These are phyloP conservation scores for Petunia axillaris DNA, from an alignment of 257 asterid species.

Conservation along the genomic window DNA sequence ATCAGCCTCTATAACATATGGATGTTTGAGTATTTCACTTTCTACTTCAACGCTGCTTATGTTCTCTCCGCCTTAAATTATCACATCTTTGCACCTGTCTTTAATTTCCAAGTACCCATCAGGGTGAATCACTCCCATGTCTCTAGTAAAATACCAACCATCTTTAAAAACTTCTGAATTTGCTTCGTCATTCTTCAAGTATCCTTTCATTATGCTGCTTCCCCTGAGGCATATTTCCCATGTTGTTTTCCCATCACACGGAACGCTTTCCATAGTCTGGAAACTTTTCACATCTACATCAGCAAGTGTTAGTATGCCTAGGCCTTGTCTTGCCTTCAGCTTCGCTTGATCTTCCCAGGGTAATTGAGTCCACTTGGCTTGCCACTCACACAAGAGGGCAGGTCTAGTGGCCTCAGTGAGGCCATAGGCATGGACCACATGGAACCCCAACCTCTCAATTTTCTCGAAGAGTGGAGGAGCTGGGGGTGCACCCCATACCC, in stretches of 20 bases:
- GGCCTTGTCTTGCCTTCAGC: slow-evolving; percentile 76
- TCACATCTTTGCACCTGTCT: slow-evolving; percentile 20
- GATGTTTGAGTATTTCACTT: slow-evolving; percentile 55
- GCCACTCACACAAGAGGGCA: slow-evolving; percentile 85
- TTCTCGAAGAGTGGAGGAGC: slow-evolving; percentile 62
- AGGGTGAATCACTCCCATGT: slow-evolving; percentile 10
- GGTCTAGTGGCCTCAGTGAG: slow-evolving; percentile 95
- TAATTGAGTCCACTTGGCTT: slow-evolving; percentile 54
- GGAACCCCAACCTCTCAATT: slow-evolving; percentile 68
- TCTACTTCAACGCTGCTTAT: slow-evolving; percentile 91
- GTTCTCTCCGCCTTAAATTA: slow-evolving; percentile 72
- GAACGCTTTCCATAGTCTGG: slow-evolving; percentile 63
- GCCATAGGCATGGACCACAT: slow-evolving; percentile 85
- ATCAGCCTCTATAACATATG: slow-evolving; percentile 65
- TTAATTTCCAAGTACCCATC: slow-evolving; percentile 23
- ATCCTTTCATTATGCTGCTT: slow-evolving; percentile 88
- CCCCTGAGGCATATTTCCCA: slow-evolving; percentile 82
- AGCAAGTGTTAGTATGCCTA: slow-evolving; percentile 65
- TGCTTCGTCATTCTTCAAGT: slow-evolving; percentile 57
- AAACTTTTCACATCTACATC: slow-evolving; percentile 73
- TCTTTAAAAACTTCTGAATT: slow-evolving; percentile 53
- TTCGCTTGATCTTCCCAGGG: slow-evolving; percentile 42
- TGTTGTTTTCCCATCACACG: slow-evolving; percentile 59
- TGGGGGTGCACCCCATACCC: slow-evolving; percentile 91
- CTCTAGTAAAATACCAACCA: slow-evolving; percentile 64